phyloP scores from a whole-genome alignment of 805 yeast species.

The Priceomyces melissophilus region DNA sequence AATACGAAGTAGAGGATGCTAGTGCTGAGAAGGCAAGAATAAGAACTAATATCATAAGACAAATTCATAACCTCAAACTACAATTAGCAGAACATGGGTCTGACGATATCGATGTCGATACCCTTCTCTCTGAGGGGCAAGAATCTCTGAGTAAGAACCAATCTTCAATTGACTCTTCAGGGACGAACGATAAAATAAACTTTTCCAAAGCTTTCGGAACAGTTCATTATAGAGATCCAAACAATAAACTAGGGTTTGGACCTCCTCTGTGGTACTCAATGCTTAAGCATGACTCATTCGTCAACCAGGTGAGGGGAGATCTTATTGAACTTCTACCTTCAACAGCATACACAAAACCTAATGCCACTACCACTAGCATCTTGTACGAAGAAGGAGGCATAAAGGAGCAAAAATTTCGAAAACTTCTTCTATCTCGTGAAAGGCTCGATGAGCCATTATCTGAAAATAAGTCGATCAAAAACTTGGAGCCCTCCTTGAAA shows the following conservation, averaged over 20 bases:
- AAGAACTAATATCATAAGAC: neutral
- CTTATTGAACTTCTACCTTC: neutral
- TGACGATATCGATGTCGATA: neutral
- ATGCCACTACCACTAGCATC: neutral
- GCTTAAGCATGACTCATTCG: neutral
- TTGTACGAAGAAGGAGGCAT: neutral
- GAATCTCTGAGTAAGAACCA: neutral
- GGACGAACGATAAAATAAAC: neutral
- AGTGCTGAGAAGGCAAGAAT: neutral
- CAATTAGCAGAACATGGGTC: neutral
- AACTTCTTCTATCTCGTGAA: constrained; percentile 1
- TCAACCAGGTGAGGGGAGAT: neutral
- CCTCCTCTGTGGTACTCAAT: constrained; percentile 2
- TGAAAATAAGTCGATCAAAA: neutral
- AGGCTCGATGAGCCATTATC: neutral
- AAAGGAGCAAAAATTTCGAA: neutral
- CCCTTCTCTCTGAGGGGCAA: neutral
- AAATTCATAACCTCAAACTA: neutral
- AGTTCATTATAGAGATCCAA: neutral
- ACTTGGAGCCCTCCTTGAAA: neutral
- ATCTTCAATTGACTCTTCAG: neutral
- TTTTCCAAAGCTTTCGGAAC: neutral
- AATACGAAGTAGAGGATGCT: neutral
- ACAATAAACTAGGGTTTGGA: neutral
- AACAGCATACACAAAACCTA: neutral